Percentiles rank a stretch among this genome's conserved stretches.
These are phyloP conservation scores for Acanthamoeba royreba DNA, from an alignment of 208 protist genomes.

Conservation along the genomic window DNA sequence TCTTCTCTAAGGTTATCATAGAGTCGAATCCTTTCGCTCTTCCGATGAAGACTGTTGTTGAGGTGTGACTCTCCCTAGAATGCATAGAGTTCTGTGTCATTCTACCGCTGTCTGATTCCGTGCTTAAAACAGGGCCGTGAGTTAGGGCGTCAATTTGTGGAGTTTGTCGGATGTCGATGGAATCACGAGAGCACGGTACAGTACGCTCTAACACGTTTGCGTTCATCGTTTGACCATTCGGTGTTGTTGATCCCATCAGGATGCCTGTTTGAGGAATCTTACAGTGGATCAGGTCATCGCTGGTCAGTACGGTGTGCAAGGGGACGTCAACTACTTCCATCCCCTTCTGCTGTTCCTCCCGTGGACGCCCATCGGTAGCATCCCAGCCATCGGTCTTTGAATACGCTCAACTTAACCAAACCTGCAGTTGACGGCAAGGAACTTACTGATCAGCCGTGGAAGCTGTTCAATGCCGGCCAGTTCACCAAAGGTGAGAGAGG, in stretches of 20 bases:
- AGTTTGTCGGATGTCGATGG: background rate
- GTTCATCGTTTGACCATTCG: background rate
- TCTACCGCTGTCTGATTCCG: background rate
- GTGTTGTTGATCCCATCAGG: no score
- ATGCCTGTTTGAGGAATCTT: background rate
- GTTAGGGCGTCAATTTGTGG: background rate
- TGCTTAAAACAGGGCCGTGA: background rate
- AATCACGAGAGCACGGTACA: background rate
- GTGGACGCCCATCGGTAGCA: background rate
- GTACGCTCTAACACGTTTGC: no score
- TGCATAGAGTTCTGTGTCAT: background rate
- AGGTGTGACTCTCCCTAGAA: background rate
- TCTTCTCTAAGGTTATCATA: constrained; percentile 68
- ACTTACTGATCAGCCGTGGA: background rate
- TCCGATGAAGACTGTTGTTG: constrained; percentile 27
- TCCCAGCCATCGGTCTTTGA: background rate
- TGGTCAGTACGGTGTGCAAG: background rate
- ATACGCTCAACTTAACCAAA: background rate
- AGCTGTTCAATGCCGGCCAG: background rate
- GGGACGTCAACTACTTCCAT: background rate
- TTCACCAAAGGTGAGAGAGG: background rate
- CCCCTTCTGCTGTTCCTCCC: background rate
- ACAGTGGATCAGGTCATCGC: background rate
- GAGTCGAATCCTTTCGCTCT: constrained; percentile 62
- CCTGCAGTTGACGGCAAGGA: background rate